These are phyloP conservation scores for Paraurostyla sp. DNA, from an alignment of 73 alveolate species.

Conservation along the genomic window DNA sequence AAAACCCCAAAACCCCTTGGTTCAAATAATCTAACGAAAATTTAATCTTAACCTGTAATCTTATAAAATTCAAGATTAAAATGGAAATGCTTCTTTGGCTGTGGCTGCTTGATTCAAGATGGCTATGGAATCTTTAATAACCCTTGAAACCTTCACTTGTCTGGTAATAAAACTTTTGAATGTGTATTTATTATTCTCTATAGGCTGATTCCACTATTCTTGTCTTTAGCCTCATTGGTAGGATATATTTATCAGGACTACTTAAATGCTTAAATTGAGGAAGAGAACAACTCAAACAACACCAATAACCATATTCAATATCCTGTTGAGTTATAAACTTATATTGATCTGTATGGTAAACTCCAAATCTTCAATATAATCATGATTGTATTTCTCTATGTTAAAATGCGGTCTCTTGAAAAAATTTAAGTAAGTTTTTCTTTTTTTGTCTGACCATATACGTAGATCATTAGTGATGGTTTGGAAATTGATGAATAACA, in stretches of 20 bases:
- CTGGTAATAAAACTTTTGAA: too few relatives aligned
- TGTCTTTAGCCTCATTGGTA: neutral
- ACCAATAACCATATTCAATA: neutral
- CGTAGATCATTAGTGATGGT: neutral
- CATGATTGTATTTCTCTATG: neutral
- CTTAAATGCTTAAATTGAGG: too few relatives aligned
- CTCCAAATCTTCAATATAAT: neutral
- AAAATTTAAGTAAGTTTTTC: neutral
- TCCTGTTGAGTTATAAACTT: neutral
- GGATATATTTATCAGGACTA: neutral
- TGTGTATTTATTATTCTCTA: neutral
- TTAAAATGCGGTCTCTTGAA: neutral
- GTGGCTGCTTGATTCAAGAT: constrained; percentile 10
- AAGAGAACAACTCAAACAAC: neutral
- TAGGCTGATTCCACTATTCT: neutral
- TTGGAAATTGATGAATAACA: neutral
- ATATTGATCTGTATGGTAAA: neutral
- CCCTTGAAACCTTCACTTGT: neutral
- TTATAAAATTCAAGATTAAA: neutral
- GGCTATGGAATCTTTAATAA: neutral
- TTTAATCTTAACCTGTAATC: too few relatives aligned
- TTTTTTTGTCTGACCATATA: neutral
- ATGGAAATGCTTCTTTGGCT: constrained; percentile 15
- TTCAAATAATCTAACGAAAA: too few relatives aligned
- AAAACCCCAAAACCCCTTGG: too few relatives aligned